A percentile compares a stretch with the other conserved stretches of the same genome.
phyloP scores from a whole-genome alignment of 2,329 filamentous ascomycete species.

The Cladosporium sp. region DNA sequence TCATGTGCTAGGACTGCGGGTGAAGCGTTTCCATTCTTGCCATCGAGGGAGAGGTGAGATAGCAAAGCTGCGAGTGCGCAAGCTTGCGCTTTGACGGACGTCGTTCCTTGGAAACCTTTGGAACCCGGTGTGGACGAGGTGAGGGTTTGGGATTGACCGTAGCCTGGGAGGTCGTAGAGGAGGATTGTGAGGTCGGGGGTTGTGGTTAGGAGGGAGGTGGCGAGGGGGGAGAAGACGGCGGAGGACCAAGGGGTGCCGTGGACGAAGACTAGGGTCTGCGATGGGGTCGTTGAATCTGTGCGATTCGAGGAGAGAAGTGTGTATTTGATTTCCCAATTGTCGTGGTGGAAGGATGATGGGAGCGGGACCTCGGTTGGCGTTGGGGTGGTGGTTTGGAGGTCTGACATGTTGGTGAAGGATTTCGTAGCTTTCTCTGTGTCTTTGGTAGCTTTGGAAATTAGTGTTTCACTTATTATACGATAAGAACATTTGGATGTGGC shows the following conservation, averaged over 20 bases:
- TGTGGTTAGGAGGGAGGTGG: conserved; percentile 33
- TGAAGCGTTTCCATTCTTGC: neutral
- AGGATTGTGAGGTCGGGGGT: conserved; percentile 35
- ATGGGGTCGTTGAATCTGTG: conserved; percentile 34
- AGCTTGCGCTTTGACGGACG: conserved; percentile 42
- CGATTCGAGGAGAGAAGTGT: conserved; percentile 21
- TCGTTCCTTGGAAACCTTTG: conserved; percentile 33
- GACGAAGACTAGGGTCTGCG: conserved; percentile 43
- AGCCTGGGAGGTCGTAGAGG: conserved; percentile 50
- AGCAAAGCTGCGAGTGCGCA: conserved; percentile 43
- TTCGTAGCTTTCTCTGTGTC: neutral
- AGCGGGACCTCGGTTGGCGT: neutral
- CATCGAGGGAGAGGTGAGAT: conserved; percentile 33
- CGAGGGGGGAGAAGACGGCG: conserved; percentile 41
- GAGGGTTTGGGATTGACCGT: conserved; percentile 40
- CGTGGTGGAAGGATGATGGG: conserved; percentile 6
- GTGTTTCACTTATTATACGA: neutral
- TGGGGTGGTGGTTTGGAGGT: neutral
- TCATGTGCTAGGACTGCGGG: conserved; percentile 50
- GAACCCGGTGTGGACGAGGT: neutral
- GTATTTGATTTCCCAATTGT: conserved; percentile 16
- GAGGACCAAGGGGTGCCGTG: conserved; percentile 54
- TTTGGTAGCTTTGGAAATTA: neutral
- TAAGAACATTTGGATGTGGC: neutral
- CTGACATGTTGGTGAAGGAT: neutral